phyloP scores from a whole-genome alignment of 371 early-diverging fungal genomes.

The Nematocida displodere region DNA sequence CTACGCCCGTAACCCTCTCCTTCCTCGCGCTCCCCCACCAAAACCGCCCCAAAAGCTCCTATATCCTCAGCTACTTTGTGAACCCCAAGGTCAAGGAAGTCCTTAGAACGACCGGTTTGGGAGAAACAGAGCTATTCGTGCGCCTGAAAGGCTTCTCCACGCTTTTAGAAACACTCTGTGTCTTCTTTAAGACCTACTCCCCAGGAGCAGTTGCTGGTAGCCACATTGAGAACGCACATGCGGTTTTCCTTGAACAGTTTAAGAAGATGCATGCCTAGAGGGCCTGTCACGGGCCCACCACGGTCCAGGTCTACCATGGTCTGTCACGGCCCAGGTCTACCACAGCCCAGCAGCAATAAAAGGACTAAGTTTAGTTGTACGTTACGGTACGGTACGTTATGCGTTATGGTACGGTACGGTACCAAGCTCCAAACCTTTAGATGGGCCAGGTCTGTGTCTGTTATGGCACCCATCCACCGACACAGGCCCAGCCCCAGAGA shows the following conservation, averaged over 20 bases:
- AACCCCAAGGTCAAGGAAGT: constrained; percentile 49
- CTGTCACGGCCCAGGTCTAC: too few relatives aligned
- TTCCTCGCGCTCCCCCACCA: constrained; percentile 28
- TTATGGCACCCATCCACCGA: background rate
- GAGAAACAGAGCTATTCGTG: constrained; percentile 59
- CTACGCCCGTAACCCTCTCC: background rate
- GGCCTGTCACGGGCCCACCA: too few relatives aligned
- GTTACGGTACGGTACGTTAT: too few relatives aligned
- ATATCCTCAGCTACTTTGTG: constrained; percentile 61
- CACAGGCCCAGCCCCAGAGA: background rate
- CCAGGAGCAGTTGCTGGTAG: constrained; percentile 3
- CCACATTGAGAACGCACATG: constrained; percentile 37
- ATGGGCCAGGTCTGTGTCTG: too few relatives aligned
- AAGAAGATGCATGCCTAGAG: constrained; percentile 60
- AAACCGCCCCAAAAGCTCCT: constrained; percentile 56
- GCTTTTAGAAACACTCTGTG: constrained; percentile 39
- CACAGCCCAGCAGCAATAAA: too few relatives aligned
- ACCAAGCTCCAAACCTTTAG: too few relatives aligned
- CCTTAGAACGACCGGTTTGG: constrained; percentile 49
- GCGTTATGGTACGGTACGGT: too few relatives aligned
- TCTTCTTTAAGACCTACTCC: constrained; percentile 52
- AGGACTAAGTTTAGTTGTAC: too few relatives aligned
- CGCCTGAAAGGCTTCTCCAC: constrained; percentile 49
- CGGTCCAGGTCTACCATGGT: background rate
- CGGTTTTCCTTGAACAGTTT: constrained; percentile 57